Evolutionary conservation across 1,284 basidiomycete genomes (phyloP).

Genomic region (Ustilago bromivora): DNA sequence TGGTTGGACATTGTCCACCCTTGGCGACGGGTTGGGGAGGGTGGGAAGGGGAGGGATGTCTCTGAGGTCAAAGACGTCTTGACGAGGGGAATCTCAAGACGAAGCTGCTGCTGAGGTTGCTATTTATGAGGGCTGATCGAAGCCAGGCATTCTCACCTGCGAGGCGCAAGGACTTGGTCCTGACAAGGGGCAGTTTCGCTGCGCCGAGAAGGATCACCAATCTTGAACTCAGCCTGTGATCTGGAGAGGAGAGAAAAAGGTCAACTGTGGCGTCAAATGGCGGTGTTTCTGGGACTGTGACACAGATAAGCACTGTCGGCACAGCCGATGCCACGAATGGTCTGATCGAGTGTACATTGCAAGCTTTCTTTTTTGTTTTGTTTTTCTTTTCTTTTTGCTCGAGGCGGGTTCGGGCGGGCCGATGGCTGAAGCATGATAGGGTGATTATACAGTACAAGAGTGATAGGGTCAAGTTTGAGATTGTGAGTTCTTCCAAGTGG

Average conservation of each 20-base stretch:
- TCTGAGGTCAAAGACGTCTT: neutral
- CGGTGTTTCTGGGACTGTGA: neutral
- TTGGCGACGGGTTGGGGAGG: neutral
- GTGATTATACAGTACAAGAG: neutral
- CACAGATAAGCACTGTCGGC: conserved; percentile 4
- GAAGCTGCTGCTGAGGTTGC: neutral
- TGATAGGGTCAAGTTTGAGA: neutral
- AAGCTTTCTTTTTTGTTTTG: neutral
- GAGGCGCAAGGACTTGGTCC: neutral
- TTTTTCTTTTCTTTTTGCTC: neutral
- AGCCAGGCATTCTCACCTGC: neutral
- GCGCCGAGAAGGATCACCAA: neutral
- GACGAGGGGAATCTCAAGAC: neutral
- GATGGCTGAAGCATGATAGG: conserved; percentile 6
- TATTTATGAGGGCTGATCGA: neutral
- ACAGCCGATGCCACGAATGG: neutral
- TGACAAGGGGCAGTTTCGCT: neutral
- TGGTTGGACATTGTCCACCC: neutral
- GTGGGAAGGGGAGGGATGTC: neutral
- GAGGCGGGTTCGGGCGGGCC: neutral
- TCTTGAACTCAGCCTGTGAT: neutral
- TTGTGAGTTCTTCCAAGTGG: neutral
- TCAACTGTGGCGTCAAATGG: neutral
- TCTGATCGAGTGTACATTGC: neutral
- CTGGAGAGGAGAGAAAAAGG: neutral